Base-by-base conservation (phyloP, 495 filamentous ascomycete genomes). In the Aspergillus saccharolyticus region DNA sequence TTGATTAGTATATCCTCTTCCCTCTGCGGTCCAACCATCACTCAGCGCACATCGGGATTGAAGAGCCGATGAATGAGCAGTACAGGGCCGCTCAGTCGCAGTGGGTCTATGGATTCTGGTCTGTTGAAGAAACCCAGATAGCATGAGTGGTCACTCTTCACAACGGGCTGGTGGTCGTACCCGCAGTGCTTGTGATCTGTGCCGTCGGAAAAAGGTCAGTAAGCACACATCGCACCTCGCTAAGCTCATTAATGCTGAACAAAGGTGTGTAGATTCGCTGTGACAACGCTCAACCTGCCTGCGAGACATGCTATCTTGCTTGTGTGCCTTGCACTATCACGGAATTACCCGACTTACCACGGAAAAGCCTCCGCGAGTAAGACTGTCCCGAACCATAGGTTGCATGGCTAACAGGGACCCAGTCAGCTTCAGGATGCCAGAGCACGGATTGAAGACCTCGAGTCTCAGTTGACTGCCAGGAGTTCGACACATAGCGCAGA, bases 231-330 rank as follows among this genome's bases (percentile, higher is more conserved):
- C n/a, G n/a, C n/a, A n/a, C n/a, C n/a, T n/a, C n/a, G n/a, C n/a
- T n/a, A n/a, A n/a, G n/a, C n/a, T n/a, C n/a, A 22, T 12, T 17
- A 18, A 44, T 19, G 30, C 42, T 28, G 17, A 39, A 44, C 18
- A 45, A 17, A 10, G 18, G n/a, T 42, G 17, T 21, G 20, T 42
- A 71, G 68, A 67, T 71, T 43, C 63, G 63, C 18, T 71, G 68
- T 53, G 66, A 71, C 44, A 56, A 56, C 39, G 62, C 24, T 5
- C 56, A 67, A 30, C 68, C 68, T 10, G 64, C 59, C 42, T 71
- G 68, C 21, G 68, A 71, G 46, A 67, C 59, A 10, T 71, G 68
- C 39, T 52, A 56, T 43, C 10, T 69, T 22, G 63, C 66, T 5
- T 53, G 61, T 1, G 44, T 66, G 0, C 59, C 58, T 19, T 71